Percentiles rank a stretch among this genome's conserved stretches.
These are phyloP conservation scores for Aureobasidium sp. DNA, from an alignment of 2,329 filamentous ascomycete species.

Conservation along the genomic window DNA sequence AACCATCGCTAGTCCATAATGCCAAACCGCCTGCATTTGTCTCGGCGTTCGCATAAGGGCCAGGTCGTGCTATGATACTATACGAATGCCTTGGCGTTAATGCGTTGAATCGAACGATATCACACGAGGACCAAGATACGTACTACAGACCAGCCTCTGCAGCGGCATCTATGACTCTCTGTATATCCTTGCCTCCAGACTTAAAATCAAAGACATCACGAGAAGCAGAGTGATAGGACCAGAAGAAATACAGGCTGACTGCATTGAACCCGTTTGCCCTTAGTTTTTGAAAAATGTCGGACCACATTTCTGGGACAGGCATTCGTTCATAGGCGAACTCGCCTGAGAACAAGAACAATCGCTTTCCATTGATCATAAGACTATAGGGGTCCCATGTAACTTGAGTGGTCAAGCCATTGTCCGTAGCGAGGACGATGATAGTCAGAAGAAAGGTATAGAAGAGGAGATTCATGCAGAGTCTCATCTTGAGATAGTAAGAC, in stretches of 20 bases:
- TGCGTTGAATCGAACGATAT: neutral
- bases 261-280: constrained; percentile 46
- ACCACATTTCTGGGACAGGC: constrained; percentile 45
- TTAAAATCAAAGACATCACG: constrained; percentile 39
- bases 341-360: constrained; percentile 47
- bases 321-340: constrained; percentile 50
- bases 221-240: constrained; percentile 23
- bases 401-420: constrained; percentile 29
- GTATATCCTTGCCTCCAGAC: constrained; percentile 47
- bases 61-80: constrained; percentile 36
- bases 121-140: neutral
- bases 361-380: constrained; percentile 44
- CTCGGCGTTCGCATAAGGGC: constrained; percentile 59
- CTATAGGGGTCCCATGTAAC: constrained; percentile 51
- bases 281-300: constrained; percentile 46
- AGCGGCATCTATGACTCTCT: constrained; percentile 45
- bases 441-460: neutral
- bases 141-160: constrained; percentile 40
- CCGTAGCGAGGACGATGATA: neutral
- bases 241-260: constrained; percentile 29
- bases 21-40: constrained; percentile 55
- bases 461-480: neutral
- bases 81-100: neutral
- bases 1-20: constrained; percentile 54
- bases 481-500: neutral